Base-by-base conservation (phyloP, 2,329 filamentous ascomycete genomes). In the Penicillium sp. region DNA sequence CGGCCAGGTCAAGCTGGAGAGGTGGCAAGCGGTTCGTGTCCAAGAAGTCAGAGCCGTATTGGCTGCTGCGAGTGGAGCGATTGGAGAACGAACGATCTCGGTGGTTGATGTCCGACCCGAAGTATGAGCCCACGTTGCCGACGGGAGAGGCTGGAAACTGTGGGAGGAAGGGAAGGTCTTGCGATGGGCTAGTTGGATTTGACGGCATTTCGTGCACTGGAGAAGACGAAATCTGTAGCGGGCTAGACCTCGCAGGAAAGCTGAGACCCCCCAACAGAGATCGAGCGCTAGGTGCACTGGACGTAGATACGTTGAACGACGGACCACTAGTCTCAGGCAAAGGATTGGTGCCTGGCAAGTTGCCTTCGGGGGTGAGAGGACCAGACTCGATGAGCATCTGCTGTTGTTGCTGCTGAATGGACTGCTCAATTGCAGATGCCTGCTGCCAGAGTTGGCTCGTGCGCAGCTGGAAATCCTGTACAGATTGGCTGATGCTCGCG, bases 331-430 rank as follows among this genome's bases (percentile, higher is more conserved):
- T 60, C 41, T 74, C 75, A 62, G 73, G 63, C 38, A 72, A 63
- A 55, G 71, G 66, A 57, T 77, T 78, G 10, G 82, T 83, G 55
- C 82, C 82, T 25, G 83, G 82, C 15, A 86, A 72, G 33, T 80
- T 78, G 29, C 82, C 82, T 71, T 87, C 84, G n/a, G 84, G 84
- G n/a, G 84, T 86, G 47, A 79, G 66, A 34, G 76, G 76, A n/a
- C 74, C 77, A 50, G 72, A 72, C 43, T 75, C 76, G 62, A 75
- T 63, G 52, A 75, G 73, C 67, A 75, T 73, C 53, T 75, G 76
- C 55, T 77, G 75, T 45, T 79, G 75, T 55, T 79, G 77, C 55
- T 79, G 74, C 46, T 78, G 75, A 49, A 76, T 75, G 19, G 73
- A 71, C 59, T 78, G 73, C 60, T 79, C 76, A 38, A 79, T 71